Percentiles rank a stretch among this genome's conserved stretches.
Evolutionary conservation across 352 stramenopile genomes (phyloP).

Genomic region (Phytophthora brassicae): DNA sequence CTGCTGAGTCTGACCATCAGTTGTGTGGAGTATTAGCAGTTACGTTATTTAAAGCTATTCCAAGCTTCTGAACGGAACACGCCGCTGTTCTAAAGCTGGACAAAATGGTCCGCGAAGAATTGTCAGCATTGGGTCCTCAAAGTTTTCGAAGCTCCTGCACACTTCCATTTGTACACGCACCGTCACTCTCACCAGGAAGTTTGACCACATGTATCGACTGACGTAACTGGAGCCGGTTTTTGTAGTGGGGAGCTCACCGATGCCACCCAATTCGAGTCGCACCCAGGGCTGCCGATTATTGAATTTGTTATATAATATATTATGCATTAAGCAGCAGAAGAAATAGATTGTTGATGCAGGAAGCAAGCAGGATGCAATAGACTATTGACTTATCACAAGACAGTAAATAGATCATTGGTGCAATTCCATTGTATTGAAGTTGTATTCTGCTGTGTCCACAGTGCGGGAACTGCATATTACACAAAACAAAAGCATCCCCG

Average conservation of each 20-base stretch:
- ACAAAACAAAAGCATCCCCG: too few relatives aligned
- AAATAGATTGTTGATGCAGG: too few relatives aligned
- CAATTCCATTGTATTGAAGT: too few relatives aligned
- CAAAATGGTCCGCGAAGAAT: constrained; percentile 59
- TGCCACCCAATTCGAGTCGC: constrained; percentile 42
- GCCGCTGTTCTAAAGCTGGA: constrained; percentile 59
- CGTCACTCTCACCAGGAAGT: constrained; percentile 49
- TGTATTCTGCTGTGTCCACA: too few relatives aligned
- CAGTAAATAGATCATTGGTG: too few relatives aligned
- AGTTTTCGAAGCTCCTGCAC: constrained; percentile 38
- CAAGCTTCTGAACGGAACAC: constrained; percentile 38
- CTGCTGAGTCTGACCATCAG: neutral
- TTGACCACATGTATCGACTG: constrained; percentile 49
- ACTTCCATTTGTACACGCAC: constrained; percentile 33
- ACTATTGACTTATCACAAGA: too few relatives aligned
- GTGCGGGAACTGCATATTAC: too few relatives aligned
- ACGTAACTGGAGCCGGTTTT: constrained; percentile 36
- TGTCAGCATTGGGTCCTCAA: constrained; percentile 38
- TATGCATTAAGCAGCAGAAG: too few relatives aligned
- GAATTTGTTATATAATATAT: too few relatives aligned
- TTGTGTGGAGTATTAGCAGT: constrained; percentile 6
- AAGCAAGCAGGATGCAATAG: too few relatives aligned
- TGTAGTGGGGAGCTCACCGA: constrained; percentile 37
- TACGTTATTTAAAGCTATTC: constrained; percentile 20
- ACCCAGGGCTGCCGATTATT: too few relatives aligned